A percentile compares a stretch with the other conserved stretches of the same genome.
phyloP scores from a whole-genome alignment of 306 rosid genomes.

The Herpetospermum pedunculosum region DNA sequence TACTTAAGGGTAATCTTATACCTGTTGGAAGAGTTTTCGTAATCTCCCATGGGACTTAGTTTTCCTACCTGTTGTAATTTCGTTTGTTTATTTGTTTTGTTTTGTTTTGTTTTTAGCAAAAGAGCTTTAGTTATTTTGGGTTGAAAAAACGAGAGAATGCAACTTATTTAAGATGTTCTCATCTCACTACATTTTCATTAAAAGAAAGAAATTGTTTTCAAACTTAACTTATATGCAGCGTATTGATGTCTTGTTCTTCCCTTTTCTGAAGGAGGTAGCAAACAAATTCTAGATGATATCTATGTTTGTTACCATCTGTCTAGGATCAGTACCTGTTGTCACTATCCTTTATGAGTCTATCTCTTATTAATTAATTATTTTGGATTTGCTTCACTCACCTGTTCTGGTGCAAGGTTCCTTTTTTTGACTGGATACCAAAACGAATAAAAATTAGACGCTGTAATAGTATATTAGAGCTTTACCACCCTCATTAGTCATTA shows the following conservation, averaged over 20 bases:
- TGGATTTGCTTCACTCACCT: background rate
- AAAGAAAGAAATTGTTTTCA: background rate
- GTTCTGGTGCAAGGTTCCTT: background rate
- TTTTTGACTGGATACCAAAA: background rate
- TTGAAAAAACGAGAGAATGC: background rate
- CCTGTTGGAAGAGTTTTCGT: background rate
- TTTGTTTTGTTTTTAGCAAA: background rate
- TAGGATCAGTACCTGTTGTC: background rate
- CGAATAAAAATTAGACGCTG: background rate
- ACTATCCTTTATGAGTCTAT: background rate
- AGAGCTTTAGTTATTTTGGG: background rate
- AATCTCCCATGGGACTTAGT: background rate
- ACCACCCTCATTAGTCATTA: background rate
- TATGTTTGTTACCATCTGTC: background rate
- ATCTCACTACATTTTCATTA: background rate
- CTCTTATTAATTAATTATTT: background rate
- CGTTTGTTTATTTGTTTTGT: too few species aligned
- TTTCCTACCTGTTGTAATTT: background rate
- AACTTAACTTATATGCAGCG: background rate
- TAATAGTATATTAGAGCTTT: background rate
- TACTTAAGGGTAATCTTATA: background rate
- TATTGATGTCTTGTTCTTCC: background rate
- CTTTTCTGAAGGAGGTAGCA: background rate
- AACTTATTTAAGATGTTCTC: background rate
- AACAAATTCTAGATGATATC: background rate